Base-by-base conservation (phyloP, 1,284 basidiomycete species). In the Pascua sp. region DNA sequence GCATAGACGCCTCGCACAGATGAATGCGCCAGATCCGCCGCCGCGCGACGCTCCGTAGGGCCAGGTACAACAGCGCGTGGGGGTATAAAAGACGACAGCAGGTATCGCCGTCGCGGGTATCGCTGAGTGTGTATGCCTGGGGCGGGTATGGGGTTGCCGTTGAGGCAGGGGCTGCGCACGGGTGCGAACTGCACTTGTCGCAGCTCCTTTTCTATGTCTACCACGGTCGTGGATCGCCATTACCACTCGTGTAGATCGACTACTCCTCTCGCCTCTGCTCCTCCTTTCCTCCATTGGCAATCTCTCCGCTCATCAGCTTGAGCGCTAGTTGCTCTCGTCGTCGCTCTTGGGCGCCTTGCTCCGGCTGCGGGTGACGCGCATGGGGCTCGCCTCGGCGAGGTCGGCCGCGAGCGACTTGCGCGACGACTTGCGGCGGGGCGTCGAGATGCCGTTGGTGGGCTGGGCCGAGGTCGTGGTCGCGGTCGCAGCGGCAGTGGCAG, bases 241-340 rank as follows among this genome's bases (percentile, higher is more conserved):
- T 32, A 32, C 24, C 24, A 32, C 24, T 32, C 24, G 24, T 7
- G 24, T 32, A 32, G 24, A 32, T 32, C 24, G 24, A 32, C 24
- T 32, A 7, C 24, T 32, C 3, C 24, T 32, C 24, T 2, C 37
- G 47, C 47, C 47, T 48, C 36, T 48, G 8, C n/a, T 16, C 11
- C 15, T 39, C 13, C 16, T 4, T 18, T 3, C 12, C 17, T 16
- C 43, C 17, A 4, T 44, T 13, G 10, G 3, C 16, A 10, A 16
- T 44, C 43, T 44, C 43, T 13, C 13, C 17, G 10, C 43, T 44
- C 38, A 49, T 91, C 76, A 67, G 94, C 24, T 32, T 3, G 7
- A 37, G 32, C 40, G n/a, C 37, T 56, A 59, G 51, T 62, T 48
- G 47, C 44, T 53, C 57, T 66, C 67, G 42, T 68, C 69, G 53